Evolutionary conservation across 495 filamentous ascomycete species (phyloP), one percentile per base, ranked within the genome.

Genomic region (Aspergillus heteromorphus): DNA sequence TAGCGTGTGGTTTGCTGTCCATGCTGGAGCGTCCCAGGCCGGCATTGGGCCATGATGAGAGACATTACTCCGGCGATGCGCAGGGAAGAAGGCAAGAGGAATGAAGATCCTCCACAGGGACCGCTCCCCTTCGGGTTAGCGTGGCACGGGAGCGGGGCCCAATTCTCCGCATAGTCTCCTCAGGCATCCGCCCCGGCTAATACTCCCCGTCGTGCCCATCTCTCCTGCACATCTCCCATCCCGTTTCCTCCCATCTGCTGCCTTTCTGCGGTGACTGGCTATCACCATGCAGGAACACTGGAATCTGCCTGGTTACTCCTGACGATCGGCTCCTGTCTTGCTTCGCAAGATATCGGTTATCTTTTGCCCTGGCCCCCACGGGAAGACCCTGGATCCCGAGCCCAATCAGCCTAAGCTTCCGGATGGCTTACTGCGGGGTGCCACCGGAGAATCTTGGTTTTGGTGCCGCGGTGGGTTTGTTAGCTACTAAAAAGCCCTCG

Each of bases 161-260:
- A 27, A 27, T 27, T 70, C 63, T 65, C 67, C 67, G 59, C 55
- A 62, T 60, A 45, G 57, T 18, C 2, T 21, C 19, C 25, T 11
- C 23, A 27, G 23, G 23, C 23, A 27, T 27, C 27, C 27, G 5
- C 19, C 19, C 18, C 42, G 23, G 19, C 42, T 45, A n/a, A 11
- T 9, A 17, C 10, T n/a, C 19, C 25, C 20, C 19, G 4, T 14
- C 20, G 2, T 27, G 9, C 13, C 23, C 20, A 0, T 14, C 19
- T 47, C 43, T 47, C 3, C 43, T 16, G 43, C 21, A 27, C 23
- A n/a, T 47, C 23, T 10, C 19, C 14, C 21, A n/a, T 29, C 14
- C 23, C 23, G 14, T 16, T 29, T 6, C 27, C 21, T 16, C 13
- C 14, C 1, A 13, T 29, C 21, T 29, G 11, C 13, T 47, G 21